phyloP scores from a whole-genome alignment of 2,329 filamentous ascomycete species.

The Madurella fahalii region DNA sequence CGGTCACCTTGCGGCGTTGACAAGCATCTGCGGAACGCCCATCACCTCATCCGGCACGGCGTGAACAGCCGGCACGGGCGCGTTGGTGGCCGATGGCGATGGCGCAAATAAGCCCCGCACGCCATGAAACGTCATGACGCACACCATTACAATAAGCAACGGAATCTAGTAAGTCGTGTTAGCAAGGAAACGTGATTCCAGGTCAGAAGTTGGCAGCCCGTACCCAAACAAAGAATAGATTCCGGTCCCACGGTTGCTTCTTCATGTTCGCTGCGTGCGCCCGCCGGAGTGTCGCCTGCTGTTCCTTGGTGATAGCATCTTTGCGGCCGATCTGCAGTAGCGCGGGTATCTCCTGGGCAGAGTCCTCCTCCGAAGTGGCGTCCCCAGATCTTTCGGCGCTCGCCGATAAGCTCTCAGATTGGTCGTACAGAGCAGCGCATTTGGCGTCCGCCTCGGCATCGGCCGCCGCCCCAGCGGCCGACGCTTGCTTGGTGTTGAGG shows the following conservation, averaged over 20 bases:
- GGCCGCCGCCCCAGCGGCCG: constrained; percentile 54
- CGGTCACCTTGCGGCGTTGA: too few relatives aligned
- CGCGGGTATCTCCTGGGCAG: constrained; percentile 35
- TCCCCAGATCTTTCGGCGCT: constrained; percentile 19
- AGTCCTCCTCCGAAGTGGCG: constrained; percentile 36
- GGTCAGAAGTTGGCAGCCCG: constrained; percentile 22
- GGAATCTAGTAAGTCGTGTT: constrained; percentile 11
- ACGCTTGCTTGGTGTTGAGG: constrained; percentile 53
- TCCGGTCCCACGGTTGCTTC: constrained; percentile 58
- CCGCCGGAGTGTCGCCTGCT: constrained; percentile 59
- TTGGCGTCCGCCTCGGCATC: constrained; percentile 58
- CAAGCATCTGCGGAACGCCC: too few relatives aligned
- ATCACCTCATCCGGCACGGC: too few relatives aligned
- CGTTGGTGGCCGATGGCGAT: too few relatives aligned
- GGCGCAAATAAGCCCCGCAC: constrained; percentile 5
- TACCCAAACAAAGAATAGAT: constrained; percentile 68
- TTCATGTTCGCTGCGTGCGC: constrained; percentile 61
- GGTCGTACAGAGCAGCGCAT: constrained; percentile 51
- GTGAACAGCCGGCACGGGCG: too few relatives aligned
- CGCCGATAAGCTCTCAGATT: constrained; percentile 24
- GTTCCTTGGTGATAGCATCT: constrained; percentile 60
- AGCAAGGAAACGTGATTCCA: background rate
- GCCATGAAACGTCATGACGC: constrained; percentile 16
- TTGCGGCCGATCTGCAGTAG: constrained; percentile 59
- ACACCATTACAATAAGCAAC: constrained; percentile 16